phyloP scores from a whole-genome alignment of 2,329 filamentous ascomycete species.

The Pseudocercospora fijiensis region DNA sequence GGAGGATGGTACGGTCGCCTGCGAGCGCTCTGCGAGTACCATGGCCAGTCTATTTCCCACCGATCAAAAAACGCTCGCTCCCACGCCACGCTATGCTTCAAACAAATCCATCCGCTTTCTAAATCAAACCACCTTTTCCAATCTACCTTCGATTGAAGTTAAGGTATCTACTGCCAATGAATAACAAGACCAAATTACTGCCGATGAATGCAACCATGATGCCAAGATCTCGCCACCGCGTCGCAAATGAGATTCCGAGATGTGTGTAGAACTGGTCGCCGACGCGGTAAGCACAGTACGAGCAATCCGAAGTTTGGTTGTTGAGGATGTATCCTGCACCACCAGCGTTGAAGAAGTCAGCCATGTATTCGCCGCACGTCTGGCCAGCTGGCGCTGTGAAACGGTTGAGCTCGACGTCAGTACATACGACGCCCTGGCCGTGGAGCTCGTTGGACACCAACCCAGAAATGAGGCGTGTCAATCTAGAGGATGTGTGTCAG shows the following conservation, averaged over 20 bases:
- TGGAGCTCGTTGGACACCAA: constrained; percentile 78
- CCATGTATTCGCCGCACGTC: constrained; percentile 75
- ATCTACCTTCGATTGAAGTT: constrained; percentile 46
- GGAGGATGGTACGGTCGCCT: background rate
- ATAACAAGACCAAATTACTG: constrained; percentile 69
- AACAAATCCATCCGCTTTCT: background rate
- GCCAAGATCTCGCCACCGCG: constrained; percentile 79
- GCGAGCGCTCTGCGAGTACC: background rate
- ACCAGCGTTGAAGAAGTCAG: constrained; percentile 65
- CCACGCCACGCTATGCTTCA: background rate
- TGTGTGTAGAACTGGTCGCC: constrained; percentile 77
- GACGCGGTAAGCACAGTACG: constrained; percentile 77
- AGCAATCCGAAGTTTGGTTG: constrained; percentile 65
- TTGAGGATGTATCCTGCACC: constrained; percentile 69
- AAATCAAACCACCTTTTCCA: background rate
- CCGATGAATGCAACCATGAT: constrained; percentile 74
- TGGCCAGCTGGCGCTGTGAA: constrained; percentile 67
- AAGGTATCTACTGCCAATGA: constrained; percentile 52
- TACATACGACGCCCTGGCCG: constrained; percentile 62
- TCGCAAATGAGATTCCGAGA: constrained; percentile 63
- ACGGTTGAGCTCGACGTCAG: constrained; percentile 59
- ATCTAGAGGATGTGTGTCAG: constrained; percentile 38
- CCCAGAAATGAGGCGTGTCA: constrained; percentile 76
- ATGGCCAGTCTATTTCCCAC: background rate
- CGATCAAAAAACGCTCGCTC: background rate